Base-by-base conservation (phyloP, 2,329 filamentous ascomycete genomes). In the Colletotrichum karsti region DNA sequence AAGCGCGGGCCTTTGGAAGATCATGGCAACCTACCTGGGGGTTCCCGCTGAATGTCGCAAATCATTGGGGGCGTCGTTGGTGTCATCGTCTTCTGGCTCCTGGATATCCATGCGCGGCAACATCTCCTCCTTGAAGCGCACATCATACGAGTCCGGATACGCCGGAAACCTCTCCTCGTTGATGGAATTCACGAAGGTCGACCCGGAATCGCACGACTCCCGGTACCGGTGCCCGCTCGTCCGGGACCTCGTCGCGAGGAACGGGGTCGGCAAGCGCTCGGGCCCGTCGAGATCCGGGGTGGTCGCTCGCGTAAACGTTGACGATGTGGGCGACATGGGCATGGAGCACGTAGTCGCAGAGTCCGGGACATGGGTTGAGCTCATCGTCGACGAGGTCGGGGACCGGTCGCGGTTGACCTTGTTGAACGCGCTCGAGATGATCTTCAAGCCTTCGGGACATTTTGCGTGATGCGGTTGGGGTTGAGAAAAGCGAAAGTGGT, bases 291-390 rank as follows among this genome's bases (percentile, higher is more conserved):
- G 44, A 42, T 71, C 69, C 4, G 69, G 69, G 24, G 69, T 71
- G 5, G 69, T 71, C 5, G 69, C 67, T n/a, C 69, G 64, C 6
- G 69, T 71, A 24, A 71, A 71, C 8, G 67, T 71, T 5, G 69
- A 71, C 12, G 54, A 66, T 20, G 70, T 70, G 28, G 70, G 69
- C 18, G 70, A 71, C 69, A 71, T 69, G 41, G 70, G 70, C 68
- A 71, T 70, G 15, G 80, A 82, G 41, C 75, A 78, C 0, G 77
- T 78, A 1, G 80, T 82, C 5, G 79, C 80, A 5, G 80, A 81
- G 63, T 82, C 80, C 1, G 77, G 78, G 3, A 80, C 64, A 39
- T 79, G 76, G 4, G 77, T 78, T 2, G 79, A 81, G 69, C 78
- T 81, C 69, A 79, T 76, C 0, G 67, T 70, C 33, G 80, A 80